phyloP scores from a whole-genome alignment of 2,329 filamentous ascomycete species.

The Talaromyces islandicus region DNA sequence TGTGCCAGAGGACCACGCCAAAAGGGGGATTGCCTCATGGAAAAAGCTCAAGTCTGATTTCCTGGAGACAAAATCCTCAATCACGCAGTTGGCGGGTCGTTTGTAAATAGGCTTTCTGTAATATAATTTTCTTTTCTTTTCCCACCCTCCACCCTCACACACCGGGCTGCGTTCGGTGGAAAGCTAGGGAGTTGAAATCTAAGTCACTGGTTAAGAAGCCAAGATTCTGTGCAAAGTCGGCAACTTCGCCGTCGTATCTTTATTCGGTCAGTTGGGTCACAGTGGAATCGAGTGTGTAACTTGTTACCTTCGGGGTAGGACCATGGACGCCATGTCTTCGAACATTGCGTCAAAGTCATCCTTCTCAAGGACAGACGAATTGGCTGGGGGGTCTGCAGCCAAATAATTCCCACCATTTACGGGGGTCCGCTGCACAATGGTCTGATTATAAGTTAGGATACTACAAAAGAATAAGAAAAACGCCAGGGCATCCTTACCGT shows the following conservation, averaged over 20 bases:
- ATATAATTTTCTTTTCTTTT: not conserved
- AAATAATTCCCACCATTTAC: not conserved
- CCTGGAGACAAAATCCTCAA: not conserved
- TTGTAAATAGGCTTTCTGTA: not conserved
- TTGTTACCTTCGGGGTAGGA: slow-evolving; percentile 8
- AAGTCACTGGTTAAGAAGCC: slow-evolving; percentile 9
- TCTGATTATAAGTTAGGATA: not conserved
- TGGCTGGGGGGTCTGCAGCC: not conserved
- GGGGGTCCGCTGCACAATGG: not conserved
- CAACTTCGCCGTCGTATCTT: slow-evolving; percentile 10
- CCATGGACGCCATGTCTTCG: slow-evolving; percentile 10
- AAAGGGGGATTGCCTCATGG: slow-evolving; percentile 46
- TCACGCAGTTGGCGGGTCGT: not conserved
- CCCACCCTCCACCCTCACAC: not conserved
- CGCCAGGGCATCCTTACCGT: not conserved
- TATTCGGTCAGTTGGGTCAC: not conserved
- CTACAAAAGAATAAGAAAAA: not conserved
- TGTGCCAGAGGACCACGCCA: slow-evolving; percentile 51
- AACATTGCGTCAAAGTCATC: slow-evolving; percentile 9
- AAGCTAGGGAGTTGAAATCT: slow-evolving; percentile 7
- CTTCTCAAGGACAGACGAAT: not conserved
- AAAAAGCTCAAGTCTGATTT: slow-evolving; percentile 28
- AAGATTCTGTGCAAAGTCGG: slow-evolving; percentile 11
- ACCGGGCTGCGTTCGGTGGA: not conserved
- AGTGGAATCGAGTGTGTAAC: not conserved